Base-by-base conservation (phyloP, 257 asterid genomes). In the Solanum pimpinellifolium region DNA sequence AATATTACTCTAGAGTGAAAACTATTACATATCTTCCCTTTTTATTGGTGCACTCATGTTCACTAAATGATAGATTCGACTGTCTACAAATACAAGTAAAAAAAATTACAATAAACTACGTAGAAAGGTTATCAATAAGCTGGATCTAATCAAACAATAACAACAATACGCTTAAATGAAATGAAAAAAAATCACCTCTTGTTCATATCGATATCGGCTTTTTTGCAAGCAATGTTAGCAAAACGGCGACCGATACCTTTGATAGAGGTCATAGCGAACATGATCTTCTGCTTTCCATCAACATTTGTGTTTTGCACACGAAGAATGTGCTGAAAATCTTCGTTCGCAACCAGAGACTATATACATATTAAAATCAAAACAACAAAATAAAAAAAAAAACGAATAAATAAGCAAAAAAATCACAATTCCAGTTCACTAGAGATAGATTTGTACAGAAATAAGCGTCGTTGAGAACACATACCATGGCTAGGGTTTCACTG, bases 241-340 rank as follows among this genome's bases (percentile, higher is more conserved):
- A 96, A 96, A 72, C 99, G 98, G 77, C 99, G 98, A 27, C 99
- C 98, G 3, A 96, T 95, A 93, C 99, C 99, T 91, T 96, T 96
- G 91, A 96, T 96, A 18, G 99, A 93, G 86, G 98, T 96, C 95
- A 96, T 27, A 60, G 99, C 99, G 62, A 94, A 96, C 99, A 96
- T 96, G 86, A 96, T 96, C 92, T 96, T 96, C 92, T 96, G 98
- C 86, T 96, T 96, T 23, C 99, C 99, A 75, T 95, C 99, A 1
- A 96, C 99, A 83, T 96, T 96, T 0, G 99, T 96, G 85, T 96
- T 96, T 90, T 95, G 98, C 66, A 96, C 92, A 95, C 99, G 99
- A 80, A 96, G 94, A 92, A 96, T 96, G 91, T 96, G 99, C 94
- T 96, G 99, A 88, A 96, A 96, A 0, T 96, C 99, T 75, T 96